A percentile compares a stretch with the other conserved stretches of the same genome.
These are phyloP conservation scores for Angomonas deanei DNA, from an alignment of 208 protist genomes.

Conservation along the genomic window DNA sequence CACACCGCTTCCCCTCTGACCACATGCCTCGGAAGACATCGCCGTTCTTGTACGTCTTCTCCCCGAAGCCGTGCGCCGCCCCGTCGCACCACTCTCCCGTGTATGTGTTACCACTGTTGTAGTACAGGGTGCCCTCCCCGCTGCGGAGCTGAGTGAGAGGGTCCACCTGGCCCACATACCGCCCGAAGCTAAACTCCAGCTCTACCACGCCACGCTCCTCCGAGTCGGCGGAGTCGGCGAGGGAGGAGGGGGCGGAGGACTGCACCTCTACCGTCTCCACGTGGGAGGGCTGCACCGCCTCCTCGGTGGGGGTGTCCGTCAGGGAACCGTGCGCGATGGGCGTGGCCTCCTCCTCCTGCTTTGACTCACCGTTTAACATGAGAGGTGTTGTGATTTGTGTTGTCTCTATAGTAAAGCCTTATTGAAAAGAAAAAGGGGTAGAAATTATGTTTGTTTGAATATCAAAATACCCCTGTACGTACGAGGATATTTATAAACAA, in stretches of 20 bases:
- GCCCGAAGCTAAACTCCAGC: constrained; percentile 55
- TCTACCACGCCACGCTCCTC: constrained; percentile 11
- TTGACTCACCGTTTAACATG: too few species aligned
- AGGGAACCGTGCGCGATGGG: background rate
- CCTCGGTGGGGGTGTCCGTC: background rate
- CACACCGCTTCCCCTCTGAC: constrained; percentile 45
- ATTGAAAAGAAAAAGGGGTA: too few species aligned
- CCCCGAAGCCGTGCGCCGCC: constrained; percentile 52
- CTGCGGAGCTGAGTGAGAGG: constrained; percentile 37
- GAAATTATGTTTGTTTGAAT: too few species aligned
- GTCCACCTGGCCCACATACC: constrained; percentile 54
- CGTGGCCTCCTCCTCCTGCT: background rate
- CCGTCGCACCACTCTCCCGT: constrained; percentile 65
- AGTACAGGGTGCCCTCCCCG: constrained; percentile 54
- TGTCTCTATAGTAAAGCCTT: too few species aligned
- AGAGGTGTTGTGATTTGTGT: background rate
- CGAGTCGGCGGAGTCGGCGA: constrained; percentile 14
- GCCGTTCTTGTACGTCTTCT: constrained; percentile 69
- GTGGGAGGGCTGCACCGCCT: background rate
- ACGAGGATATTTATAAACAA: too few species aligned
- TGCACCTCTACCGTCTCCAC: background rate
- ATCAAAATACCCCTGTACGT: too few species aligned
- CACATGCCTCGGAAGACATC: constrained; percentile 75
- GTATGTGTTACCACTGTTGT: constrained; percentile 77
- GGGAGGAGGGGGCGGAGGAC: constrained; percentile 7